Base-by-base conservation (phyloP, 78 protist genomes). In the Polysphondylium violaceum region DNA sequence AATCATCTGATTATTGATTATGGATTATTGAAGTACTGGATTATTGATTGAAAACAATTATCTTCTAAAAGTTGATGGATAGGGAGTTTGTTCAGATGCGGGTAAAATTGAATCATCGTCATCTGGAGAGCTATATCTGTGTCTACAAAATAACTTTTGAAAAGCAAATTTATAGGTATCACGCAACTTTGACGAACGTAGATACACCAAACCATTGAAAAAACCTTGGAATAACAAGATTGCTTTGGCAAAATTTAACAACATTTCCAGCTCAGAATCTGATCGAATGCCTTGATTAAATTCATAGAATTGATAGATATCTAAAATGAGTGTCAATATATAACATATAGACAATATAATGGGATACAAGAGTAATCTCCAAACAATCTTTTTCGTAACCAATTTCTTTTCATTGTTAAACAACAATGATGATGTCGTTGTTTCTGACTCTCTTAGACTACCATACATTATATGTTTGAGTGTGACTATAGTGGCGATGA, bases 331-430 rank as follows among this genome's bases (percentile, higher is more conserved):
- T 2, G 76, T 64, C 75, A 65, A 44, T 29, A 47, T 4, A 40
- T 50, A 83, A 43, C 91, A 83, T 7, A 83, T 60, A 25, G 73
- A 40, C 31, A 83, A 58, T 4, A 83, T 59, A n/a, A 33, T 38
- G 29, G 91, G 91, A 50, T 69, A 83, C 25, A 55, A 83, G 3
- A 83, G 14, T 40, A 83, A 16, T 55, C 91, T 50, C 79, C 79
- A 83, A 19, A 69, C 91, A 36, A 83, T 69, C 21, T 71, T 51
- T 40, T 83, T 83, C 3, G 91, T 58, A n/a, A 50, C 59, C 17
- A 58, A 41, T n/a, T 23, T 83, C 72, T 83, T 83, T 69, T 83
- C 91, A 59, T 83, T 69, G 31, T 31, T 73, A 56, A 56, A 69
- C 16, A 83, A 43, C 44, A 83, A 47, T 19, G 75, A 69, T 14